Base-by-base conservation (phyloP, 208 protist genomes). In the Trypanosoma scelopori region DNA sequence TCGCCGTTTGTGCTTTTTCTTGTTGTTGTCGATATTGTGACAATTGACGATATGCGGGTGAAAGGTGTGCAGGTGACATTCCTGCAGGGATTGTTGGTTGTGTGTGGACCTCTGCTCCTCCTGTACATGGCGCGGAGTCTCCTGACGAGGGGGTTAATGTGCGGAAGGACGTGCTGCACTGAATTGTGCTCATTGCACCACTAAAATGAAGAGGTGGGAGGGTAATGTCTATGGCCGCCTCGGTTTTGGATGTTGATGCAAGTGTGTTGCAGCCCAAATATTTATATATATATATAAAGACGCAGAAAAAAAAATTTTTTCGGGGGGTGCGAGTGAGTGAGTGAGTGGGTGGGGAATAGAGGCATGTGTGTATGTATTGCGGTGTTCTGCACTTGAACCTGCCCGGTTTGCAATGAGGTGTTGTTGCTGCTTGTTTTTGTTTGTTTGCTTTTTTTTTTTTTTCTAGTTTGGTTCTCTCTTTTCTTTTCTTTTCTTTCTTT, bases 1-100 rank as follows among this genome's bases (percentile, higher is more conserved):
- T 58, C 58, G 2, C 71, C 71, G 0, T 65, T 78, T 46, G 65
- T 78, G 25, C 15, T 78, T 28, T 15, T 60, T 41, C 52, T 78
- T 18, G 32, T 51, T 7, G 46, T 72, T 23, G 27, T 78, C 18
- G 71, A 78, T 35, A 61, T 62, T 28, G 35, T 63, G 50, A 51
- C 53, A 12, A 27, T 64, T 27, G 39, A 70, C 53, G 65, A 68
- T 15, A 56, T 58, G 50, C 45, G 53, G 3, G 18, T 45, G 23
- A 23, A 23, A 5, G 32, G 23, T 7, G 27, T 62, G 30, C 63
- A 23, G 15, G 59, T 78, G 18, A 53, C 65, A 13, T 22, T 78
- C 1, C 51, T 78, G 16, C 65, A 78, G 11, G 71, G 48, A 6
- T 18, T 71, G 6, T 48, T 68, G n/a, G 28, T 72, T 20, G 64